Base-by-base conservation (phyloP, 192 early-diverging fungal species). In the Allomyces macrogynus region DNA sequence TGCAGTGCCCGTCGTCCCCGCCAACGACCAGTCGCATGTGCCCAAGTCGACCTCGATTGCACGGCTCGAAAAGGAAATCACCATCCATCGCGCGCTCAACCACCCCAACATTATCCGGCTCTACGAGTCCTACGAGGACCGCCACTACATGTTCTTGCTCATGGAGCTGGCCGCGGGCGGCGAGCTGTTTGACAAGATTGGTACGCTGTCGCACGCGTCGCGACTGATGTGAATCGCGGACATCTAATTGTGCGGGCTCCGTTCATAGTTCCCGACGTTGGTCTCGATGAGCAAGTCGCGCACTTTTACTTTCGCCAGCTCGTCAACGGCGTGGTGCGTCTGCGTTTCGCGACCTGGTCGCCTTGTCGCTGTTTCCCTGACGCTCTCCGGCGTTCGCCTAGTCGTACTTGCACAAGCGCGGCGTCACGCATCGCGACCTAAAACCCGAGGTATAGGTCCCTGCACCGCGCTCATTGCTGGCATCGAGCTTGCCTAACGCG, bases 241-340 rank as follows among this genome's bases (percentile, higher is more conserved):
- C 64, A 25, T 40, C 23, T 14, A 0, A 65, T 23, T 12, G 23
- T 22, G 23, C 10, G 22, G 22, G 0, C 24, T 64, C 10, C n/a
- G 23, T 4, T 1, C 20, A 22, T 67, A 80, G 78, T 71, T 23
- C 85, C 86, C 1, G 86, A 88, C 77, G 74, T 81, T 3, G 86
- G 86, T 10, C 72, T 88, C 23, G 80, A 81, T 24, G 85, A 87
- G 63, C 74, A 82, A n/a, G 49, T 88, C 7, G 86, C 85, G 4
- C 86, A 88, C 68, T 73, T 88, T 62, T 88, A 87, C 70, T 87
- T 86, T 68, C 24, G 72, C 26, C 86, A 88, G 64, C 71, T 88
- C n/a, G 71, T 88, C 10, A 72, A 76, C 10, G 85, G 81, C 25
- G 74, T 86, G 73, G 84, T 86, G 69, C 61, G 73, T 49, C 18